These are phyloP conservation scores for Lodderomyces oxycetoniae DNA, from an alignment of 1,139 yeast genomes.

Conservation along the genomic window DNA sequence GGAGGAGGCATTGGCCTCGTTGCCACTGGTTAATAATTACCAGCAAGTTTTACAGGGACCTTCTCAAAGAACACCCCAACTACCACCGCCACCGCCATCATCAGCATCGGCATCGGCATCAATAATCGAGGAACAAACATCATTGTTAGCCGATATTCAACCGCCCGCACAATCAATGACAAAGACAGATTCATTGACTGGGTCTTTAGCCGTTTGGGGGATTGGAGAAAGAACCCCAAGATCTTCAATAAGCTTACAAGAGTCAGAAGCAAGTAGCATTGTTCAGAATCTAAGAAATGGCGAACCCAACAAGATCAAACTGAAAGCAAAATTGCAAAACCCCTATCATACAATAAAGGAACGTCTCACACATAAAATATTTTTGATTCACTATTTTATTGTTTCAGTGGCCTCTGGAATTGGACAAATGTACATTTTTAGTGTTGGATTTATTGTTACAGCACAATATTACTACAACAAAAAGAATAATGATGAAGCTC, in stretches of 20 bases:
- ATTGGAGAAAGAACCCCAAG: conserved; percentile 22
- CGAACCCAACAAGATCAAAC: conserved; percentile 1
- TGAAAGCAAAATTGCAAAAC: conserved; percentile 7
- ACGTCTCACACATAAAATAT: conserved; percentile 23
- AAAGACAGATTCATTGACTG: conserved; percentile 21
- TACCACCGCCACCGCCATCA: neutral
- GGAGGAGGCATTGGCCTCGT: conserved; percentile 9
- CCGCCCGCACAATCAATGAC: conserved; percentile 9
- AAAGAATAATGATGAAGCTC: conserved; percentile 7
- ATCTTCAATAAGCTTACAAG: conserved; percentile 18
- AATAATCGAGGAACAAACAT: conserved; percentile 8
- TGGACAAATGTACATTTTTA: conserved; percentile 42
- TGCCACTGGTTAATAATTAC: conserved; percentile 1
- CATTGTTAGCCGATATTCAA: conserved; percentile 10
- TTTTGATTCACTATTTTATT: conserved; percentile 32
- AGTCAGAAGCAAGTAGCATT: conserved; percentile 10
- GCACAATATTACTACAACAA: conserved; percentile 33
- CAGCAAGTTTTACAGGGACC: neutral
- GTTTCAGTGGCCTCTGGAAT: conserved; percentile 35
- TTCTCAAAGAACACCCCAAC: neutral
- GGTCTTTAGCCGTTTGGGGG: conserved; percentile 41
- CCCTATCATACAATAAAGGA: conserved; percentile 24
- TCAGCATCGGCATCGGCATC: conserved; percentile 2
- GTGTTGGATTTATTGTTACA: conserved; percentile 41
- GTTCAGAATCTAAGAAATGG: conserved; percentile 5